Conservation (phyloP, 2,329 filamentous ascomycete genomes). For the Cladosporium sp. region DNA sequence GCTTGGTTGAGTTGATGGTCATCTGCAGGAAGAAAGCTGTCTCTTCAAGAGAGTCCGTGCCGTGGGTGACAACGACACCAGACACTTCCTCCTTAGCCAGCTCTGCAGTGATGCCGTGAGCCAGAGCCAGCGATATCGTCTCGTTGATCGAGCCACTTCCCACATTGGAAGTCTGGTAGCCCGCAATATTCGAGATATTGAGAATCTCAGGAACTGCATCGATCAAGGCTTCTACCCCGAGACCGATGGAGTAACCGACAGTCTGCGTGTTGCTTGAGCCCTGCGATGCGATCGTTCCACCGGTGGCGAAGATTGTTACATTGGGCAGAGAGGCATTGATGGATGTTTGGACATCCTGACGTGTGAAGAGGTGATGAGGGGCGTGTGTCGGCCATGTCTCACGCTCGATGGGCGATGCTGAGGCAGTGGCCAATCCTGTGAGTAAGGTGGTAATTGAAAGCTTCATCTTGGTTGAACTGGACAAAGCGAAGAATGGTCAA, state of each 20-base stretch:
- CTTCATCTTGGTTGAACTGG: background rate
- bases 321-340: conserved; percentile 54
- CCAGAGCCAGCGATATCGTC: conserved; percentile 50
- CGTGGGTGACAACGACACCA: conserved; percentile 62
- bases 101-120: conserved; percentile 51
- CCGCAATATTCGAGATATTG: conserved; percentile 56
- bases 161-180: conserved; percentile 46
- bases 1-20: conserved; percentile 58
- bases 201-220: conserved; percentile 56
- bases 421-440: background rate
- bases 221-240: conserved; percentile 55
- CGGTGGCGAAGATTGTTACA: conserved; percentile 58
- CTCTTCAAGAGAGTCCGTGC: conserved; percentile 66
- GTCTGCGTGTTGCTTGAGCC: conserved; percentile 53
- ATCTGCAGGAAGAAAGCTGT: conserved; percentile 63
- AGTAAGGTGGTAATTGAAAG: background rate
- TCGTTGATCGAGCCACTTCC: conserved; percentile 46
- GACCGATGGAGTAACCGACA: conserved; percentile 55
- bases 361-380: background rate
- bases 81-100: conserved; percentile 46
- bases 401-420: conserved; percentile 5
- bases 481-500: background rate
- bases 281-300: conserved; percentile 60
- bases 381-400: background rate
- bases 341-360: conserved; percentile 21